phyloP scores from a whole-genome alignment of 148 eudicot species.

The Chenopodium quinoa region DNA sequence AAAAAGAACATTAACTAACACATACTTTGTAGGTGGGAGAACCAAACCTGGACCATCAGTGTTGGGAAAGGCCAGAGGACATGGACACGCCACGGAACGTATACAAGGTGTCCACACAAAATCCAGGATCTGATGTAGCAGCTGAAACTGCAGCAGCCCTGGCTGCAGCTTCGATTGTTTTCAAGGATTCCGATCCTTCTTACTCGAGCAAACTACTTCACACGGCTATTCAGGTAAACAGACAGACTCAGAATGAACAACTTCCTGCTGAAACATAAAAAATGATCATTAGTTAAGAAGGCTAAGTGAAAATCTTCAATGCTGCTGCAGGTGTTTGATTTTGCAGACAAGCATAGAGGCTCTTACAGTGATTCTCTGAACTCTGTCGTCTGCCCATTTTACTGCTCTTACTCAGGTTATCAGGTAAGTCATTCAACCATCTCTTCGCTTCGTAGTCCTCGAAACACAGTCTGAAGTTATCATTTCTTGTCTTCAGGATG shows the following conservation, averaged over 20 bases:
- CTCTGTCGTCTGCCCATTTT: constrained; percentile 75
- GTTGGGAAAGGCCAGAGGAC: constrained; percentile 98
- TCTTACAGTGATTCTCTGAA: constrained; percentile 70
- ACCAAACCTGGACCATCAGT: constrained; percentile 64
- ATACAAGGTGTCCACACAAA: constrained; percentile 58
- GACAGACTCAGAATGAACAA: neutral
- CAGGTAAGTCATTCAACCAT: constrained; percentile 39
- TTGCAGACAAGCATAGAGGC: constrained; percentile 76
- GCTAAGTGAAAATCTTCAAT: neutral
- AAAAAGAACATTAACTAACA: neutral
- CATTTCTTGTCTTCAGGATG: constrained; percentile 47
- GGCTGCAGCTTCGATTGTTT: constrained; percentile 87
- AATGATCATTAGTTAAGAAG: neutral
- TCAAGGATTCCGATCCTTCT: constrained; percentile 64
- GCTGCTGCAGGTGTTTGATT: constrained; percentile 58
- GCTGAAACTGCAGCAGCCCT: constrained; percentile 92
- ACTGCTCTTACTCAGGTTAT: constrained; percentile 87
- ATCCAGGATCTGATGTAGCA: constrained; percentile 93
- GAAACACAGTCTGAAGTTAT: neutral
- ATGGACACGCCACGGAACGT: constrained; percentile 87
- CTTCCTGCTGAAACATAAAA: neutral
- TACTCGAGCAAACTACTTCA: constrained; percentile 59
- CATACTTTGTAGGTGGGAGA: constrained; percentile 62
- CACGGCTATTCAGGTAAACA: constrained; percentile 49
- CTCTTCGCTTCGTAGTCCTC: no score